These are phyloP conservation scores for Pezizomycotina sp. DNA, from an alignment of 2,329 filamentous ascomycete genomes.

Conservation along the genomic window DNA sequence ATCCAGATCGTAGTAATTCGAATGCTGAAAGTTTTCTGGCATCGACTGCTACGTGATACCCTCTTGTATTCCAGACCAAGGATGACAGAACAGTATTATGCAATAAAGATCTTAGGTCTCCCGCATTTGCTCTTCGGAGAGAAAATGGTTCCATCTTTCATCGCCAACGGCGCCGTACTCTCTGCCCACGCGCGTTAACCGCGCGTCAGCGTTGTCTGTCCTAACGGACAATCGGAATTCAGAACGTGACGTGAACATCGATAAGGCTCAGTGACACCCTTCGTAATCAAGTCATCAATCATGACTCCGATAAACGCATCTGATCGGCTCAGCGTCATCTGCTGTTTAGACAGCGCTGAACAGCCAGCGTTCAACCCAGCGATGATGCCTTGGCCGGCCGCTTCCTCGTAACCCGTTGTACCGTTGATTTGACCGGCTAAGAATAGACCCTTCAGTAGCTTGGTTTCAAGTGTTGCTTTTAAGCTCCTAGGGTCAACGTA, in stretches of 20 bases:
- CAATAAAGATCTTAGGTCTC: constrained; percentile 48
- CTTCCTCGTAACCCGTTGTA: constrained; percentile 95
- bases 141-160: constrained; percentile 55
- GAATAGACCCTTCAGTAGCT: constrained; percentile 73
- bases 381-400: constrained; percentile 78
- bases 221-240: constrained; percentile 88
- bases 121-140: constrained; percentile 49
- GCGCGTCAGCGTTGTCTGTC: constrained; percentile 81
- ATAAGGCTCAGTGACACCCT: constrained; percentile 92
- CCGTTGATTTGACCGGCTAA: constrained; percentile 96
- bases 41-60: constrained; percentile 53
- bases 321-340: constrained; percentile 55
- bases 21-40: constrained; percentile 53
- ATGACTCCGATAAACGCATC: constrained; percentile 97
- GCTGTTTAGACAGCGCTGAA: constrained; percentile 47
- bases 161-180: constrained; percentile 64
- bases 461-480: constrained; percentile 81
- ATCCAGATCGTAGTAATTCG: constrained; percentile 57
- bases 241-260: constrained; percentile 95
- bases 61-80: constrained; percentile 49
- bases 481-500: constrained; percentile 89
- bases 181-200: constrained; percentile 65
- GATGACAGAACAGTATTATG: constrained; percentile 41
- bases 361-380: constrained; percentile 89
- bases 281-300: constrained; percentile 94